phyloP scores from a whole-genome alignment of 2,329 filamentous ascomycete species.

The Aspergillus vadensis region DNA sequence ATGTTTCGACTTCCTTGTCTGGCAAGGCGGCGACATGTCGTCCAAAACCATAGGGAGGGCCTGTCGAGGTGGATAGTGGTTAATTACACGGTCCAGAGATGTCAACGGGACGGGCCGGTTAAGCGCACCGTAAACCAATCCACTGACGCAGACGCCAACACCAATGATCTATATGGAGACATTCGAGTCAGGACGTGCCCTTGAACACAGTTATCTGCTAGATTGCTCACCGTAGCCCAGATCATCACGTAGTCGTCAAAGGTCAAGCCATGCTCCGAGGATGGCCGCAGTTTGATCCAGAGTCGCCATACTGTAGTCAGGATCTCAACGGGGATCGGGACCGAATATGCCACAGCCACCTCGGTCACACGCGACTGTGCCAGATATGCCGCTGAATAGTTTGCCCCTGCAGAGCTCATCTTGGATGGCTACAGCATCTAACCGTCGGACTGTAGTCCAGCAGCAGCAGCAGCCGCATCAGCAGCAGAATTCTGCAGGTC shows the following conservation, averaged over 20 bases:
- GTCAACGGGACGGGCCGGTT: background rate
- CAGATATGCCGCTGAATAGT: conserved; percentile 10
- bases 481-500: too few species aligned
- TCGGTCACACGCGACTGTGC: conserved; percentile 14
- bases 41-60: conserved; percentile 20
- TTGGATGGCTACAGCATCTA: background rate
- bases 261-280: conserved; percentile 3
- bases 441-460: too few species aligned
- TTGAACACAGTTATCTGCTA: background rate
- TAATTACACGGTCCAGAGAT: background rate
- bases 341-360: conserved; percentile 15
- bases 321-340: conserved; percentile 19
- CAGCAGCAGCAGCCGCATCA: too few species aligned
- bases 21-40: conserved; percentile 15
- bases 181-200: background rate
- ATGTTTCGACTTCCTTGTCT: conserved; percentile 5
- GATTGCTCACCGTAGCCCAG: conserved; percentile 16
- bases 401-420: background rate
- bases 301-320: conserved; percentile 17
- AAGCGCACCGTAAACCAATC: conserved; percentile 17
- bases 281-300: conserved; percentile 15
- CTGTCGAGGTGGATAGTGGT: conserved; percentile 2
- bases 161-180: conserved; percentile 8
- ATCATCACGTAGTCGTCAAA: conserved; percentile 21
- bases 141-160: conserved; percentile 16